These are phyloP conservation scores for Oxyria digyna DNA, from an alignment of 148 eudicot genomes.

Conservation along the genomic window DNA sequence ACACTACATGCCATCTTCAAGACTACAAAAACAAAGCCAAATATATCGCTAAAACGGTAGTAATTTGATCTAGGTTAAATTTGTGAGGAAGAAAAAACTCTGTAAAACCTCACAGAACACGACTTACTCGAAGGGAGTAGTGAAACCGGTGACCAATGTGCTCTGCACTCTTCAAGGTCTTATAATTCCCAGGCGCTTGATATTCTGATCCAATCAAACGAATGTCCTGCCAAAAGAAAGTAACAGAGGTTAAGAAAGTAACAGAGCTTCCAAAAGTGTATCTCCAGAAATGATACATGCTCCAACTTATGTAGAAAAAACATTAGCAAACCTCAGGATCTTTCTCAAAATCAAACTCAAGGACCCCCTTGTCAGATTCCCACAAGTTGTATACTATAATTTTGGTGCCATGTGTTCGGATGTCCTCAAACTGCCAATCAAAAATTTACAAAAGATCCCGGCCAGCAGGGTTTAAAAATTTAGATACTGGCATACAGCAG, in stretches of 20 bases:
- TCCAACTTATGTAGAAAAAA: not conserved
- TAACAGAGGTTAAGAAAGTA: not conserved
- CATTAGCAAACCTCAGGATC: conserved; percentile 53
- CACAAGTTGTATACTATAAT: conserved; percentile 73
- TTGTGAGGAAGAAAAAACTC: not conserved
- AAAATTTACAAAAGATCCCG: conserved; percentile 10
- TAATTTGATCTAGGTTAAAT: not conserved
- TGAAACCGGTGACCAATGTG: conserved; percentile 66
- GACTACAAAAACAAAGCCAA: not conserved
- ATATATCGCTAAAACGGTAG: not conserved
- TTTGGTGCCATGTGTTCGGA: conserved; percentile 76
- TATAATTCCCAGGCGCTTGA: conserved; percentile 12
- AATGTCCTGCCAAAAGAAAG: conserved; percentile 51
- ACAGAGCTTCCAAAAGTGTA: not conserved
- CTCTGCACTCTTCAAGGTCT: conserved; percentile 27
- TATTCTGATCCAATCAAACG: conserved; percentile 22
- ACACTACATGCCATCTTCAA: not conserved
- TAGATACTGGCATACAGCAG: not conserved
- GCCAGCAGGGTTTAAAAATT: not conserved
- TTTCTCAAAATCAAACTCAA: conserved; percentile 78
- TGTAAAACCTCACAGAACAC: not conserved
- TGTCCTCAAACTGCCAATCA: conserved; percentile 62
- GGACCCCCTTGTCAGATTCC: conserved; percentile 46
- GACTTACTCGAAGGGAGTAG: conserved; percentile 82
- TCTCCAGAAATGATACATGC: not conserved